Evolutionary conservation across 2,329 filamentous ascomycete species (phyloP), one percentile per base, ranked within the genome.

Genomic region (Bipolaris zeicola): DNA sequence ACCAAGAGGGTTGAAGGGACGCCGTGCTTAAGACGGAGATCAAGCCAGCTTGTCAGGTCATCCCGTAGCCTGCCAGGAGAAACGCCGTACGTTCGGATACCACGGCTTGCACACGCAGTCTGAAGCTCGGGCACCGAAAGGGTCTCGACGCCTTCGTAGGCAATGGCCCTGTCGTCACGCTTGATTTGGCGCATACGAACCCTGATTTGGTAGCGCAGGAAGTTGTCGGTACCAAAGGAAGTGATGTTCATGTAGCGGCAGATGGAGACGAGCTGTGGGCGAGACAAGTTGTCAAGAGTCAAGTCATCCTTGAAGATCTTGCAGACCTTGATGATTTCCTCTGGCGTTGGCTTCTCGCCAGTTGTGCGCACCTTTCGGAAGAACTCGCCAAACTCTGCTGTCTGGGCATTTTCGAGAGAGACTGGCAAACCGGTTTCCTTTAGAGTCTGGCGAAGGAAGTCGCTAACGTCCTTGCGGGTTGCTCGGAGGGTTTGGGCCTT

Each of bases 151-250:
- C 95, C 93, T 78, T 99, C 95, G 72, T 89, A 96, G 75, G 87
- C 90, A 74, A 99, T 99, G 62, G 93, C 92, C 65, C 88, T 89
- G 79, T 99, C 95, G 72, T 99, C 95, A 62, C 94, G 89, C 87
- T 99, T 99, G 83, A 98, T 98, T 79, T 99, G 95, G 69, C 94
- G 88, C 95, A 99, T 99, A 61, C 94, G 91, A 79, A 98, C 93
- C 56, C 95, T 91, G 70, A 99, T 87, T 76, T 96, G 92, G 80
- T 99, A 99, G 52, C 95, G 91, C 49, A 99, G 88, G 90, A 99
- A 96, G 77, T 92, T 91, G 78, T 99, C 95, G 20, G 95, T 98
- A 64, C 95, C 95, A 70, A 98, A 97, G 0, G 92, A 94, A 80
- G 94, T 95, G 54, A 99, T 85, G 79, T 96, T 97, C 89, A 99